These are phyloP conservation scores for Cystofilobasidium macerans DNA, from an alignment of 768 basidiomycete genomes.

Conservation along the genomic window DNA sequence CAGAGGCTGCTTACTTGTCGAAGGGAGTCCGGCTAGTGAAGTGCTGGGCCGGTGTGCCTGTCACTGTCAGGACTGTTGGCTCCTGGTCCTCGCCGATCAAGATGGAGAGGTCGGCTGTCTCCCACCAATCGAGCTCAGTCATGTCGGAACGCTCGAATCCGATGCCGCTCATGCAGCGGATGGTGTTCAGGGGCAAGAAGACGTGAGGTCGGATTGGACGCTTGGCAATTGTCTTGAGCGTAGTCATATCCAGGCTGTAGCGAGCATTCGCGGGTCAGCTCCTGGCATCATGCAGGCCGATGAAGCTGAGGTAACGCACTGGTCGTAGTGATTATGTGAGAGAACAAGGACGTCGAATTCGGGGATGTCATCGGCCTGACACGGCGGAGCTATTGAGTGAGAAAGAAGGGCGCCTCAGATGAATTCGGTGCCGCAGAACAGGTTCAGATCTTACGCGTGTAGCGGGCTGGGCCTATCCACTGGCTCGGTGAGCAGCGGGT, in stretches of 20 bases:
- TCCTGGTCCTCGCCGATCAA: constrained; percentile 29
- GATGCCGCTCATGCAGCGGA: constrained; percentile 40
- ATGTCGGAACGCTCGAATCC: constrained; percentile 41
- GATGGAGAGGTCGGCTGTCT: constrained; percentile 38
- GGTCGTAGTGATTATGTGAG: constrained; percentile 44
- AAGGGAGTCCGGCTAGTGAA: constrained; percentile 46
- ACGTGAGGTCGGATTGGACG: constrained; percentile 42
- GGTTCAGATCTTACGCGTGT: constrained; percentile 37
- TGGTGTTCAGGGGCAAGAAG: constrained; percentile 53
- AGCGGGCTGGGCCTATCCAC: constrained; percentile 45
- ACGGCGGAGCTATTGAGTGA: constrained; percentile 39
- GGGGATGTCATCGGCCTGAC: constrained; percentile 49
- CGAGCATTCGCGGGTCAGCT: constrained; percentile 28
- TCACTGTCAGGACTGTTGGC: constrained; percentile 27
- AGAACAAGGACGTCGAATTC: constrained; percentile 55
- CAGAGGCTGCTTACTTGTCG: constrained; percentile 41
- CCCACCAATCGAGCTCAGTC: constrained; percentile 59
- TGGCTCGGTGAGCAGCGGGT: constrained; percentile 47
- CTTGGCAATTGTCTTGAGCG: constrained; percentile 39
- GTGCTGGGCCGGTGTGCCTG: constrained; percentile 50
- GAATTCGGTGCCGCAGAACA: neutral
- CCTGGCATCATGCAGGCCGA: neutral
- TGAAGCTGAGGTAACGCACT: too few species aligned
- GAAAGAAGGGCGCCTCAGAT: neutral
- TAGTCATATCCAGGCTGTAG: constrained; percentile 43